Evolutionary conservation across 176 grass and related monocot species (phyloP).

Genomic region (Oryza meridionalis): DNA sequence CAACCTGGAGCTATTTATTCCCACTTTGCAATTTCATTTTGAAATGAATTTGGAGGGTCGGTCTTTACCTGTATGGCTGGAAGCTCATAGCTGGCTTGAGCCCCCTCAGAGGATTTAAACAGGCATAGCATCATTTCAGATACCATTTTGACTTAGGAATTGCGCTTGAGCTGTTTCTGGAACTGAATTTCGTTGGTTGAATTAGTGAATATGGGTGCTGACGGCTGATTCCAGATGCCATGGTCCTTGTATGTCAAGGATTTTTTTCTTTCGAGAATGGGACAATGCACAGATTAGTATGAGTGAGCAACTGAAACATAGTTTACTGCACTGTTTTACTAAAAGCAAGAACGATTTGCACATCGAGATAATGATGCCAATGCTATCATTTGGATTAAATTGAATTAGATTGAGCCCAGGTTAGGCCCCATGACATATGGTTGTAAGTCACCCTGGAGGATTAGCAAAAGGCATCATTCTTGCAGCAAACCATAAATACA

Average conservation of each 20-base stretch:
- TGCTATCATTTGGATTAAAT: conserved; percentile 6
- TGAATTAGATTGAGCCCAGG: conserved; percentile 7
- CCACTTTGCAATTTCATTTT: conserved; percentile 14
- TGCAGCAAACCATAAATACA: too few relatives aligned
- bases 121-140: conserved; percentile 7
- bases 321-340: conserved; percentile 10
- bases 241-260: neutral
- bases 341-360: neutral
- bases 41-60: neutral
- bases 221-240: conserved; percentile 2
- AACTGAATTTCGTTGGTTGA: neutral
- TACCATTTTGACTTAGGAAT: neutral
- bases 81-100: neutral
- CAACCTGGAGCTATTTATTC: conserved; percentile 2
- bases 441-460: too few relatives aligned
- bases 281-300: too few relatives aligned
- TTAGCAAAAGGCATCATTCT: too few relatives aligned
- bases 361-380: neutral
- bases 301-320: neutral
- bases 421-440: neutral
- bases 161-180: neutral
- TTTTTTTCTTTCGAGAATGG: too few relatives aligned
- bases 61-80: neutral
- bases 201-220: neutral
- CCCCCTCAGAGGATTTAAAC: neutral